phyloP scores from a whole-genome alignment of 2,329 filamentous ascomycete species.

The Colletotrichum lentis region DNA sequence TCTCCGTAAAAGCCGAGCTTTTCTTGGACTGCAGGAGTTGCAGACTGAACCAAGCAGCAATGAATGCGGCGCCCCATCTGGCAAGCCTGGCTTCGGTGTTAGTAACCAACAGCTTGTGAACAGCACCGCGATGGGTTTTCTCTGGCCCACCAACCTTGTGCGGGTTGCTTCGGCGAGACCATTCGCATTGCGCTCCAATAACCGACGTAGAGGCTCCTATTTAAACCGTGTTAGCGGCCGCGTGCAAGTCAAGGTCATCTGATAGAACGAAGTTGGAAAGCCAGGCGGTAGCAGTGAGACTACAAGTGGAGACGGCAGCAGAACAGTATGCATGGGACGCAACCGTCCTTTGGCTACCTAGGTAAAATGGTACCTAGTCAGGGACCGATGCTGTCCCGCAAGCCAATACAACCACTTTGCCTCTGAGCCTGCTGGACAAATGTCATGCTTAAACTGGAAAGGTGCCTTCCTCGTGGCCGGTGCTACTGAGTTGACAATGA shows the following conservation, averaged over 20 bases:
- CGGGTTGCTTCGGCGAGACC: conserved; percentile 41
- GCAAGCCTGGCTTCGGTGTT: conserved; percentile 55
- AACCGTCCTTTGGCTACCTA: conserved; percentile 3
- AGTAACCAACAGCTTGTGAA: conserved; percentile 27
- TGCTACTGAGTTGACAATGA: conserved; percentile 1
- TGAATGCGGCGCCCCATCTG: conserved; percentile 65
- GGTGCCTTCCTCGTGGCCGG: background rate
- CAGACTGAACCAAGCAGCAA: conserved; percentile 66
- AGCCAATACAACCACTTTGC: conserved; percentile 8
- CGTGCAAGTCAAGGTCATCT: background rate
- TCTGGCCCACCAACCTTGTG: conserved; percentile 33
- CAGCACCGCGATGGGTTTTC: background rate
- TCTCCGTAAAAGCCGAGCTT: conserved; percentile 54
- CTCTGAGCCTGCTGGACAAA: background rate
- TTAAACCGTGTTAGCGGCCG: conserved; percentile 2
- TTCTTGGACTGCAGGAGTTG: conserved; percentile 65
- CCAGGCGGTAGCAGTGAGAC: conserved; percentile 7
- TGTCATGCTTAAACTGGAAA: background rate
- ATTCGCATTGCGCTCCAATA: conserved; percentile 41
- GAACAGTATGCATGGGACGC: conserved; percentile 11
- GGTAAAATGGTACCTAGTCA: background rate
- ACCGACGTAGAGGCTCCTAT: conserved; percentile 41
- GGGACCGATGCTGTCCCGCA: background rate
- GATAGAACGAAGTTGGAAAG: background rate
- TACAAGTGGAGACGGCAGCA: background rate